These are phyloP conservation scores for Stephania japonica DNA, from an alignment of 164 flowering plant species.

Conservation along the genomic window DNA sequence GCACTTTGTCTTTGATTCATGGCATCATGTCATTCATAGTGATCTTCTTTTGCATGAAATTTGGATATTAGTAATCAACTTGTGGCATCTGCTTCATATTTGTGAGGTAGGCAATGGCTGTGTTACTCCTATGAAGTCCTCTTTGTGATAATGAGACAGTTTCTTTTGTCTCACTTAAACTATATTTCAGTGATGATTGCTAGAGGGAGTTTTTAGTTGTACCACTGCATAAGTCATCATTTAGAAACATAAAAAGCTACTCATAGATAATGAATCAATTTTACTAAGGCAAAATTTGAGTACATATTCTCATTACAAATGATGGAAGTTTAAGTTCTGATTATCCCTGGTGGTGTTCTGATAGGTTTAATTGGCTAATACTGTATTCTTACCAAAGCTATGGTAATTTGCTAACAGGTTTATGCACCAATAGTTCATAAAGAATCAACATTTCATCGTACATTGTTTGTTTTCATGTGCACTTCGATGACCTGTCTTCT, in stretches of 20 bases:
- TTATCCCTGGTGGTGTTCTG: not conserved
- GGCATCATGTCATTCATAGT: no score
- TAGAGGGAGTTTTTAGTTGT: not conserved
- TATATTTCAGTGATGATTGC: not conserved
- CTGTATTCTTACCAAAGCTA: not conserved
- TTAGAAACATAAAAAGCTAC: no score
- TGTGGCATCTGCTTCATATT: not conserved
- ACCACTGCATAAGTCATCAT: no score
- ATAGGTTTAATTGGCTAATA: not conserved
- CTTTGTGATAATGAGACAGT: not conserved
- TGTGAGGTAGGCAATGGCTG: not conserved
- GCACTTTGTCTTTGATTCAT: no score
- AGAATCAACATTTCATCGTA: constrained; percentile 73
- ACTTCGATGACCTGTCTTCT: constrained; percentile 75
- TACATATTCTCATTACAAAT: not conserved
- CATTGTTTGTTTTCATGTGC: constrained; percentile 80
- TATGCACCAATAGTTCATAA: constrained; percentile 65
- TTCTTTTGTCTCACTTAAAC: not conserved
- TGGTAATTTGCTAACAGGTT: constrained; percentile 37
- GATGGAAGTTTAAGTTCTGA: not conserved
- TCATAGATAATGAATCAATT: not conserved
- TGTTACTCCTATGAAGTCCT: not conserved
- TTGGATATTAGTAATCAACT: not conserved
- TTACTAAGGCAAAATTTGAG: not conserved
- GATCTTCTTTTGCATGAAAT: no score